Evolutionary conservation across 768 basidiomycete genomes (phyloP).

Genomic region (Boletellus emodensis): DNA sequence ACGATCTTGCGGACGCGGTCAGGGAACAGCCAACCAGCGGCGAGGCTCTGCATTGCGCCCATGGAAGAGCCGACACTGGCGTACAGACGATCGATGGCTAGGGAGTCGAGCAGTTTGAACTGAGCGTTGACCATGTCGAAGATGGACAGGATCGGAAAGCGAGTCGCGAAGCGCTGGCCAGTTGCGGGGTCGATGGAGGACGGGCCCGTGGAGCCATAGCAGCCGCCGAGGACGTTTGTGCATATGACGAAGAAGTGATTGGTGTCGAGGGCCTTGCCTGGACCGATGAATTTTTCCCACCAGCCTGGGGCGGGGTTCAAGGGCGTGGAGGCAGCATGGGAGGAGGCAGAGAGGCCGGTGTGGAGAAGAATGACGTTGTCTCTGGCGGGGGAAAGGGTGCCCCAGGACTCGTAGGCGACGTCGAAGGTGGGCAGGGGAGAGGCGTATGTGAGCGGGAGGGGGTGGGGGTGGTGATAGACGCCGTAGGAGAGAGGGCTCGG

Average conservation of each 20-base stretch:
- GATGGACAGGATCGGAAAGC: conserved; percentile 86
- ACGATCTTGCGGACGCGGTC: conserved; percentile 86
- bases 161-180: conserved; percentile 75
- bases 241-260: conserved; percentile 90
- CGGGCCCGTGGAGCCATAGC: conserved; percentile 96
- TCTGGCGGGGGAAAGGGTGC: conserved; percentile 66
- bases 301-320: conserved; percentile 82
- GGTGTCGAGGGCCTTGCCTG: conserved; percentile 91
- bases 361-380: conserved; percentile 94
- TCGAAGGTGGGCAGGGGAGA: conserved; percentile 63
- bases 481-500: conserved; percentile 73
- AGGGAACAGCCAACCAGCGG: conserved; percentile 90
- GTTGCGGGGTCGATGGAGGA: conserved; percentile 73
- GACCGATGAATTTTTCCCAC: conserved; percentile 99
- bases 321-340: conserved; percentile 83
- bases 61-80: conserved; percentile 94
- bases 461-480: conserved; percentile 55
- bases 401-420: conserved; percentile 99
- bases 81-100: conserved; percentile 81
- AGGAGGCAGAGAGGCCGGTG: conserved; percentile 93
- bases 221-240: conserved; percentile 95
- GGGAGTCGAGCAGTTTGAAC: conserved; percentile 77
- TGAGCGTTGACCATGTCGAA: conserved; percentile 98
- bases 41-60: conserved; percentile 98
- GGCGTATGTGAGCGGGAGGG: conserved; percentile 67